Evolutionary conservation across 2,329 filamentous ascomycete genomes (phyloP).

Genomic region (Beauveria medogensis): DNA sequence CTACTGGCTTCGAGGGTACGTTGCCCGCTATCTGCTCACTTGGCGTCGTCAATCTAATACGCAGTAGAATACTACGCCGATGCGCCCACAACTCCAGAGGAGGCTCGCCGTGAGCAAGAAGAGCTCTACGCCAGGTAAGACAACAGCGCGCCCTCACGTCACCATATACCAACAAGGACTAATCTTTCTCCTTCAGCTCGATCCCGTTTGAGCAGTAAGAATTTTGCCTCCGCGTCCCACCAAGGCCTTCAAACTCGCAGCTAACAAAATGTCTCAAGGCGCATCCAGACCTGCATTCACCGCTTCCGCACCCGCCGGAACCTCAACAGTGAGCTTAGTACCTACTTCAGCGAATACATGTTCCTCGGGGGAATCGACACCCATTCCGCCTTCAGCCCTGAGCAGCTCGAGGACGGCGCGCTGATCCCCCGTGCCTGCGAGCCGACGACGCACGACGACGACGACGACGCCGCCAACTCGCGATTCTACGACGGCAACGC

Average conservation of each 20-base stretch:
- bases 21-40: neutral
- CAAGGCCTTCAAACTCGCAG: neutral
- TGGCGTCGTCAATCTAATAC: neutral
- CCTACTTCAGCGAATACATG: conserved; percentile 73
- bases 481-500: conserved; percentile 43
- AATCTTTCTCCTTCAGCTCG: neutral
- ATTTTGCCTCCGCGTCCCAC: neutral
- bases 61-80: conserved; percentile 65
- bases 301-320: conserved; percentile 72
- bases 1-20: neutral
- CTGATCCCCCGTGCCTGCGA: conserved; percentile 35
- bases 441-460: neutral
- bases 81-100: conserved; percentile 62
- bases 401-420: conserved; percentile 46
- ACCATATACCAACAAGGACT: neutral
- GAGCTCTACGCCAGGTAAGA: conserved; percentile 59
- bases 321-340: conserved; percentile 52
- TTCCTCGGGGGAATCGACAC: conserved; percentile 72
- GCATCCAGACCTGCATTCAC: conserved; percentile 78
- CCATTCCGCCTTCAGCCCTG: conserved; percentile 49
- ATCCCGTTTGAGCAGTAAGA: neutral
- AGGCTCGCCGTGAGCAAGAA: conserved; percentile 55
- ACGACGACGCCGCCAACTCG: conserved; percentile 31
- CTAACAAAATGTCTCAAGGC: conserved; percentile 34
- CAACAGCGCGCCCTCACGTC: conserved; percentile 6